Evolutionary conservation across 1,284 basidiomycete species (phyloP).

Genomic region (Ganoderma lucidum): DNA sequence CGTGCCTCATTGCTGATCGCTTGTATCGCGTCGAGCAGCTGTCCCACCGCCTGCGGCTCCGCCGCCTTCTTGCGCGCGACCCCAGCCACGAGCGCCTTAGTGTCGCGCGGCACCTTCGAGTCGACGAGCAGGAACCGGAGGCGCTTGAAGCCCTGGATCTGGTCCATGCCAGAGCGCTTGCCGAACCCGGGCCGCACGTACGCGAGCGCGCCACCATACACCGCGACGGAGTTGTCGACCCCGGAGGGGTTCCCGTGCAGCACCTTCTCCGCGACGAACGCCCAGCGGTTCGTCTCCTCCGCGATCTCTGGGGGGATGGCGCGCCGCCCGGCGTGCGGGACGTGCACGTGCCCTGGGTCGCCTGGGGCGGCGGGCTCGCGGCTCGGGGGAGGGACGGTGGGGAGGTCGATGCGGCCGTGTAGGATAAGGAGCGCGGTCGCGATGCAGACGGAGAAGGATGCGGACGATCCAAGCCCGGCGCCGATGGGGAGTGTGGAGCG

Average conservation of each 20-base stretch:
- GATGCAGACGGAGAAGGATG: constrained; percentile 91
- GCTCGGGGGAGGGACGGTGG: constrained; percentile 54
- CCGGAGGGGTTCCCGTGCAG: constrained; percentile 98
- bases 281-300: constrained; percentile 90
- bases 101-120: constrained; percentile 92
- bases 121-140: constrained; percentile 91
- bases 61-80: constrained; percentile 79
- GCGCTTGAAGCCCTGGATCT: constrained; percentile 80
- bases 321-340: constrained; percentile 71
- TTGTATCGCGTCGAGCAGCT: constrained; percentile 82
- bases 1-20: constrained; percentile 84
- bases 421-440: constrained; percentile 85
- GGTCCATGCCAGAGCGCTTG: constrained; percentile 82
- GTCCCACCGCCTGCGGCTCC: constrained; percentile 82
- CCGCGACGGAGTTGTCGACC: constrained; percentile 95
- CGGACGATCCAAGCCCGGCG: constrained; percentile 98
- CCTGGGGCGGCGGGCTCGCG: constrained; percentile 45
- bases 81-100: constrained; percentile 92
- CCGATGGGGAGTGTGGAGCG: constrained; percentile 97
- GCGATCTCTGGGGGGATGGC: constrained; percentile 68
- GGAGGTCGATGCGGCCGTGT: constrained; percentile 65
- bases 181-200: constrained; percentile 88
- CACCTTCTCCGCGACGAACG: constrained; percentile 96
- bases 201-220: constrained; percentile 92
- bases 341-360: constrained; percentile 60